Conservation (phyloP, 2,329 filamentous ascomycete species). For the Alternaria gaisen region DNA sequence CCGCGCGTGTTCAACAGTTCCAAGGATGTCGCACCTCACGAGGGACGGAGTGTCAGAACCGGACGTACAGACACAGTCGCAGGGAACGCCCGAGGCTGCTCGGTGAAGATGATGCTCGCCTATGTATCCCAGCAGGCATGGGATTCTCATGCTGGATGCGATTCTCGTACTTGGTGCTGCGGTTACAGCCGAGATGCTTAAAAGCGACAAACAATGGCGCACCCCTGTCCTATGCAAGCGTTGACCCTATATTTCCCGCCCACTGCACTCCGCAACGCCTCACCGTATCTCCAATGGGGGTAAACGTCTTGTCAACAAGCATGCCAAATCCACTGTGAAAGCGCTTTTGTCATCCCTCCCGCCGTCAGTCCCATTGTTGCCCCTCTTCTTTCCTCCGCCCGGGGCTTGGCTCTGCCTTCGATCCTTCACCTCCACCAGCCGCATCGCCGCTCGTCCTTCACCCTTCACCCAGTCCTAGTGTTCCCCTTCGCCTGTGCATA, state of each 20-base stretch:
- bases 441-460: neutral
- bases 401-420: neutral
- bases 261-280: constrained; percentile 12
- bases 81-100: neutral
- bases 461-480: neutral
- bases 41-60: neutral
- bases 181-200: constrained; percentile 5
- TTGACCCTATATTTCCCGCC: constrained; percentile 9
- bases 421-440: neutral
- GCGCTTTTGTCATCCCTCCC: neutral
- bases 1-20: constrained; percentile 17
- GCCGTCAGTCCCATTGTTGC: neutral
- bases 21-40: constrained; percentile 6
- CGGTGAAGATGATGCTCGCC: neutral
- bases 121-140: neutral
- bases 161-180: neutral
- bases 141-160: neutral
- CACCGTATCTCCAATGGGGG: constrained; percentile 10
- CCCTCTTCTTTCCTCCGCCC: constrained; percentile 5
- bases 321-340: constrained; percentile 7
- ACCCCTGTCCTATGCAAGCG: constrained; percentile 4
- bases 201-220: neutral
- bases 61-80: neutral
- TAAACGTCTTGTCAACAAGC: constrained; percentile 2
- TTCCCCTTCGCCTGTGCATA: constrained; percentile 7